Percentiles rank a stretch among this genome's conserved stretches.
phyloP scores from a whole-genome alignment of 1,284 basidiomycete genomes.

The Ustilago tritici region DNA sequence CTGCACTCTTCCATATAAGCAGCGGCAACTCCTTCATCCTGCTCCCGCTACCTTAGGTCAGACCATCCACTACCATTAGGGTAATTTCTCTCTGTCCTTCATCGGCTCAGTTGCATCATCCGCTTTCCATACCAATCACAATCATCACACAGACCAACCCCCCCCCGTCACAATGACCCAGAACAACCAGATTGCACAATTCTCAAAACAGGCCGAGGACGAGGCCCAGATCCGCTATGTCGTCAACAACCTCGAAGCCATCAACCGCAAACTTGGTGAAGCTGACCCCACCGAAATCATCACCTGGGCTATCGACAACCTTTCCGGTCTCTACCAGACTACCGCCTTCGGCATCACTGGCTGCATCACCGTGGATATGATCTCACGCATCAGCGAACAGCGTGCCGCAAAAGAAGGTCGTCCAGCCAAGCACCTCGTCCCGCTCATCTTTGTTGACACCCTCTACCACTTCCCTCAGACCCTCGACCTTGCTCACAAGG shows the following conservation, averaged over 20 bases:
- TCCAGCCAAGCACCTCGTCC: constrained; percentile 62
- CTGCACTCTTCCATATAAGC: not conserved
- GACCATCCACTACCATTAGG: too few species aligned
- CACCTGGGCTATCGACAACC: constrained; percentile 68
- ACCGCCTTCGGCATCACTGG: constrained; percentile 69
- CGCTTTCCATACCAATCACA: not conserved
- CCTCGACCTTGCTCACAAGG: constrained; percentile 83
- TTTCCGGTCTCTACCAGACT: constrained; percentile 68
- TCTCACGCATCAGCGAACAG: constrained; percentile 60
- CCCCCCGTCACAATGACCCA: constrained; percentile 27
- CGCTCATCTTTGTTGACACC: constrained; percentile 77
- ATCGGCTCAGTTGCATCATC: too few species aligned
- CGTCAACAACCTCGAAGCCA: constrained; percentile 56
- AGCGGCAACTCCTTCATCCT: not conserved
- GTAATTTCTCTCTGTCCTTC: too few species aligned
- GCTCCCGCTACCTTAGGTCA: not conserved
- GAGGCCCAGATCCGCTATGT: constrained; percentile 51
- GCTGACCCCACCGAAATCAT: constrained; percentile 65
- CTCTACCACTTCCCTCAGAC: constrained; percentile 97
- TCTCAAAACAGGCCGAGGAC: constrained; percentile 44
- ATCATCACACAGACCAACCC: not conserved
- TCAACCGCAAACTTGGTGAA: constrained; percentile 65
- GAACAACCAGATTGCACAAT: constrained; percentile 39
- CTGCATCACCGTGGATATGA: constrained; percentile 68
- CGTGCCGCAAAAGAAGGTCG: constrained; percentile 48